A percentile compares a stretch with the other conserved stretches of the same genome.
These are phyloP conservation scores for Talaromyces liani DNA, from an alignment of 495 filamentous ascomycete species.

Conservation along the genomic window DNA sequence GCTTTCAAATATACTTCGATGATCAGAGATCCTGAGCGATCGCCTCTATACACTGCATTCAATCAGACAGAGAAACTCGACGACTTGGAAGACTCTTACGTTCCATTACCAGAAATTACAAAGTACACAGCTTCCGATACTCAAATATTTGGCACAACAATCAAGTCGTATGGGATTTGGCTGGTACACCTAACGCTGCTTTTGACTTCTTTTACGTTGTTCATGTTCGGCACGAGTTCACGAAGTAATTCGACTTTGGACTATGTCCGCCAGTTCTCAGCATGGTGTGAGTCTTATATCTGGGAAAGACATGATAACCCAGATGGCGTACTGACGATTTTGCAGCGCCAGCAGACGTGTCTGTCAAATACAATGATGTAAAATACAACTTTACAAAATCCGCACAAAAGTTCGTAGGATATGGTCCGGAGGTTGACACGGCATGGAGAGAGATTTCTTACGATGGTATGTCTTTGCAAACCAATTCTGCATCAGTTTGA, in stretches of 20 bases:
- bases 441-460: conserved; percentile 4
- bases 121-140: not conserved
- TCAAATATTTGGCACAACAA: not conserved
- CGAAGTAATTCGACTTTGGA: not conserved
- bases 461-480: not conserved
- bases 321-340: not conserved
- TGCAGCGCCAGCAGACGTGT: not conserved
- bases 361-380: not conserved
- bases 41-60: not conserved
- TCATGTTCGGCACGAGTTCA: not conserved
- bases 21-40: not conserved
- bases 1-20: not conserved
- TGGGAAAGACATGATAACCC: not conserved
- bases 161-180: not conserved
- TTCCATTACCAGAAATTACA: not conserved
- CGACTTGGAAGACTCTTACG: not conserved
- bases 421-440: conserved; percentile 2
- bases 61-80: not conserved
- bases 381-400: conserved; percentile 1
- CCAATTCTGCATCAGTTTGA: not conserved
- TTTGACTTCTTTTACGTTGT: not conserved
- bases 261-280: not conserved
- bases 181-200: not conserved
- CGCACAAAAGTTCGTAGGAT: not conserved
- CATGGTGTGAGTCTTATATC: not conserved